Conservation (phyloP, 805 yeast genomes). For the Zygotorulaspora sp. region DNA sequence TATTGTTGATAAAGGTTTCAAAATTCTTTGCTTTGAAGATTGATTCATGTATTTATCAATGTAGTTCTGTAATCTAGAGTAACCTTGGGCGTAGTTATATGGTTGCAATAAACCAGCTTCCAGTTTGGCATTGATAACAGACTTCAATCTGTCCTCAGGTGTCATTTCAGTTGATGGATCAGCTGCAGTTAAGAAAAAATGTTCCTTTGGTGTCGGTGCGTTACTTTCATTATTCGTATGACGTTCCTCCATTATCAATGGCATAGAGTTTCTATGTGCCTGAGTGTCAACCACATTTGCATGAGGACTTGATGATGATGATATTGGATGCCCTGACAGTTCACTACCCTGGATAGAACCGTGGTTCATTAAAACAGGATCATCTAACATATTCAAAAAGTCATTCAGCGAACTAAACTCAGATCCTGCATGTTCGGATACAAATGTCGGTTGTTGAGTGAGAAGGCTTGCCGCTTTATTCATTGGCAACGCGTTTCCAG, state of each 20-base stretch:
- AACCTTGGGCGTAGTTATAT: slow-evolving; percentile 89
- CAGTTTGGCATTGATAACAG: slow-evolving; percentile 88
- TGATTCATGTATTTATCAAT: slow-evolving; percentile 91
- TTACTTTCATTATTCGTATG: slow-evolving; percentile 1
- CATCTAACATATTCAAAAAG: slow-evolving; percentile 85
- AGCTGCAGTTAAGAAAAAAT: slow-evolving; percentile 92
- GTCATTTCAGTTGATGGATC: slow-evolving; percentile 93
- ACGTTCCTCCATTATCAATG: slow-evolving; percentile 22
- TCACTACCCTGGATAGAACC: not conserved
- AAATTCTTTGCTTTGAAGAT: slow-evolving; percentile 74
- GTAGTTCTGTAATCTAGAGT: slow-evolving; percentile 80
- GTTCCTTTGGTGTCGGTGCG: slow-evolving; percentile 78
- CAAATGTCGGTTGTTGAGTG: slow-evolving; percentile 70
- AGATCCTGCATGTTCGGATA: slow-evolving; percentile 87
- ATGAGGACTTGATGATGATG: not conserved
- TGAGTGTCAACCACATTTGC: not conserved
- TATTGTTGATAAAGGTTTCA: slow-evolving; percentile 79
- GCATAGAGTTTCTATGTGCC: not conserved
- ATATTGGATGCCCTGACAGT: not conserved
- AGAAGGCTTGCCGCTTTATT: slow-evolving; percentile 16
- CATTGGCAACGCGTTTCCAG: slow-evolving; percentile 3
- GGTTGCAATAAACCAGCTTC: slow-evolving; percentile 93
- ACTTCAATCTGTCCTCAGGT: slow-evolving; percentile 88
- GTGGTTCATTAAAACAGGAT: slow-evolving; percentile 44
- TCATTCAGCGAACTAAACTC: slow-evolving; percentile 89